Evolutionary conservation across 2,329 filamentous ascomycete genomes (phyloP).

Genomic region (Cladosporium austrohemisphaericum): DNA sequence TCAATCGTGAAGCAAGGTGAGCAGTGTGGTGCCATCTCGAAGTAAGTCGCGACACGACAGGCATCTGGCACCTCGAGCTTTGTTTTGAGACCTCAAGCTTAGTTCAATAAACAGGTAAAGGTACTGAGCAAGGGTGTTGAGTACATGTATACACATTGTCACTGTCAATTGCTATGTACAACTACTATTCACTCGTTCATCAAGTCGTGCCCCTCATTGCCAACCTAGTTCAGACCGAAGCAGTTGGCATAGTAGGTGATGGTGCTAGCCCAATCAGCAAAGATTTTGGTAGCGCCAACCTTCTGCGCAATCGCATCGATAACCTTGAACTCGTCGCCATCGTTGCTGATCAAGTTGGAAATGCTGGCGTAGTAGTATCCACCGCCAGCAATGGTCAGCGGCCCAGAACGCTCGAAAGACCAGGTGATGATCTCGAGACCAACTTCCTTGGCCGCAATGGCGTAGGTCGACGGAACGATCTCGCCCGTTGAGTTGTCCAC

Average conservation of each 20-base stretch:
- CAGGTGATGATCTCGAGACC: slow-evolving; percentile 65
- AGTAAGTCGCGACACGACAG: no score
- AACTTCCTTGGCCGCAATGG: slow-evolving; percentile 55
- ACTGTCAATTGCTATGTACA: no score
- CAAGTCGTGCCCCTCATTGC: no score
- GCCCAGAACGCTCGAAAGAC: slow-evolving; percentile 64
- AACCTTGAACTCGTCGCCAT: slow-evolving; percentile 65
- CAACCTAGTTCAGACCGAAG: slow-evolving; percentile 43
- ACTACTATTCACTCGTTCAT: no score
- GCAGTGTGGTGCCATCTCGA: no score
- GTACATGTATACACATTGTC: no score
- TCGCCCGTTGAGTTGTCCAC: slow-evolving; percentile 44
- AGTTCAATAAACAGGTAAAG: no score
- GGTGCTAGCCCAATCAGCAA: slow-evolving; percentile 67
- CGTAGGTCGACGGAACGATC: slow-evolving; percentile 63
- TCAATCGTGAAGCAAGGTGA: no score
- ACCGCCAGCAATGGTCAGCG: slow-evolving; percentile 47
- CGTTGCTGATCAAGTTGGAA: slow-evolving; percentile 53
- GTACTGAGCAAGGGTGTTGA: no score
- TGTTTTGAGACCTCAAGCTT: no score
- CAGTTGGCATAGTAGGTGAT: slow-evolving; percentile 71
- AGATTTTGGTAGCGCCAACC: slow-evolving; percentile 60
- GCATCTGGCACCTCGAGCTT: no score
- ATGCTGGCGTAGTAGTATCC: slow-evolving; percentile 57
- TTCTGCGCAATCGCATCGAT: slow-evolving; percentile 61